Evolutionary conservation across 768 basidiomycete species (phyloP).

Genomic region (Leucosporidium scottii): DNA sequence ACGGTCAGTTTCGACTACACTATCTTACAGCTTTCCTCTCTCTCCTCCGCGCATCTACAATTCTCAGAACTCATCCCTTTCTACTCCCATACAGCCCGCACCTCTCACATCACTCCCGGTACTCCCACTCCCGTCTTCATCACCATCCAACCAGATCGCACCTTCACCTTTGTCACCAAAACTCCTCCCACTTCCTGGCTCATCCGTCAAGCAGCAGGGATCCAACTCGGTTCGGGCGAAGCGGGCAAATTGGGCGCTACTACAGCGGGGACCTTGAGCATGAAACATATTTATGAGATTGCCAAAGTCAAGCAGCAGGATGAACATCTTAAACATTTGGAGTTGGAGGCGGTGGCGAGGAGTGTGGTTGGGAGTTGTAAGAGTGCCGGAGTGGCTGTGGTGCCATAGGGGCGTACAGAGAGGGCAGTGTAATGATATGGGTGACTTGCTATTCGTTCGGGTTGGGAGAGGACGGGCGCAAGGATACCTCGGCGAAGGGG

Average conservation of each 20-base stretch:
- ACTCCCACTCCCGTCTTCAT: slow-evolving; percentile 87
- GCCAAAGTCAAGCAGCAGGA: slow-evolving; percentile 92
- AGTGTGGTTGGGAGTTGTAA: slow-evolving; percentile 81
- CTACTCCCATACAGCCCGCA: slow-evolving; percentile 54
- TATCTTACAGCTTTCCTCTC: not conserved
- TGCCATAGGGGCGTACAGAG: slow-evolving; percentile 50
- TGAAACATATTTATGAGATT: slow-evolving; percentile 98
- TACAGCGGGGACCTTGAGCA: slow-evolving; percentile 64
- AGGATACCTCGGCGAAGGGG: too few relatives aligned
- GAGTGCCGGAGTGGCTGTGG: slow-evolving; percentile 81
- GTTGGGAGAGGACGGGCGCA: too few relatives aligned
- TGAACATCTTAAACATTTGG: slow-evolving; percentile 76
- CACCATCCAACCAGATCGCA: slow-evolving; percentile 85
- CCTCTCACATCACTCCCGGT: slow-evolving; percentile 74
- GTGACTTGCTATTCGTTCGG: too few relatives aligned
- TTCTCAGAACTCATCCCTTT: not conserved
- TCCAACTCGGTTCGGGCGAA: slow-evolving; percentile 81
- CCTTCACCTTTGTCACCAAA: slow-evolving; percentile 88
- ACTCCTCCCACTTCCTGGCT: slow-evolving; percentile 81
- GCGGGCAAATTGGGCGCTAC: slow-evolving; percentile 47
- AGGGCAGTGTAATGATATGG: not conserved
- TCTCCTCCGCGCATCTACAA: not conserved
- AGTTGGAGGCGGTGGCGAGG: slow-evolving; percentile 77
- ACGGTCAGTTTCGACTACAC: slow-evolving; percentile 41
- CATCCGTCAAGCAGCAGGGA: slow-evolving; percentile 78